Evolutionary conservation across 1,284 basidiomycete species (phyloP), one percentile per base, ranked within the genome.

Genomic region (Takashimella koratensis): DNA sequence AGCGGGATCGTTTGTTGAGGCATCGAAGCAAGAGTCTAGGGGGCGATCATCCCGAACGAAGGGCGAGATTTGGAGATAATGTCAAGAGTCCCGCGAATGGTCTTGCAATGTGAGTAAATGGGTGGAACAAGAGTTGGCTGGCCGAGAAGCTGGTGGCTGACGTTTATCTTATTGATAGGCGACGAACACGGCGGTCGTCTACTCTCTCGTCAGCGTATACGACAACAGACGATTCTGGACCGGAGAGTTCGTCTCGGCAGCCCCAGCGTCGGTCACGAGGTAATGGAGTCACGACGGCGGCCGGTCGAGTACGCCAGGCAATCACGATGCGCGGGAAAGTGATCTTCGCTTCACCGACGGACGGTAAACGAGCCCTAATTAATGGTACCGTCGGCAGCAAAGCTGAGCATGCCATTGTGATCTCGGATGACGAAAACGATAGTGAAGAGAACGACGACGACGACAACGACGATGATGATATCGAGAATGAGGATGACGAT

Each of bases 381-480:
- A 24, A 21, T 11, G 44, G 24, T 13, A 22, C 8, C 11, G 12
- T 8, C 30, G 30, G 30, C 8, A 36, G 8, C 16, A 16, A 36
- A 43, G 20, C 19, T 49, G 36, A 49, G 6, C 40, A 41, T 23
- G 30, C 21, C 11, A 39, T 19, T 27, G 21, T 25, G 5, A 5
- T 8, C 20, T n/a, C 42, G 83, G 73, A 74, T 52, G 19, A 52
- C 47, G 44, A 56, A 42, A 24, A 39, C 49, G 6, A 41, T 45
- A 16, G 40, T 45, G 13, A 55, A 51, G 44, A 50, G 40, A 39
- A 47, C 21, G 11, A 36, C 8, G 54, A 60, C 19, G 49, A 41
- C 27, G 83, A 86, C n/a, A 83, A 82, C 25, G 47, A 51, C 57
- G 73, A 74, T 43, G 78, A 81, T 52, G 80, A 83, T 59, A 11